Base-by-base conservation (phyloP, 805 yeast species). In the Ogataea dorogensis region DNA sequence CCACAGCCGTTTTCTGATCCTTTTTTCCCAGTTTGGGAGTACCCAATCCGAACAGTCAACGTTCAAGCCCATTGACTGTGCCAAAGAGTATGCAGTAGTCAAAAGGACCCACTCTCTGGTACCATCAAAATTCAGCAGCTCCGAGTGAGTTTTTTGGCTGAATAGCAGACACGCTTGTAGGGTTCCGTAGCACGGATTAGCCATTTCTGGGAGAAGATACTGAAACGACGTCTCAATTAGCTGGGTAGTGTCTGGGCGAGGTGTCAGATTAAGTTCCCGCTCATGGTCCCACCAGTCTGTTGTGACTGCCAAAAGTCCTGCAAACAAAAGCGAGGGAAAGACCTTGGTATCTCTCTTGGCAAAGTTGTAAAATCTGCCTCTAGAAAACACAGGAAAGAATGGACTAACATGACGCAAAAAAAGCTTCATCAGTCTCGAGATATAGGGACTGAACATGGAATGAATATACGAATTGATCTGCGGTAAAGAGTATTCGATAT, bases 211-310 rank as follows among this genome's bases (percentile, higher is more conserved):
- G 11, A 29, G 21, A 11, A 43, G 8, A 2, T 33, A 16, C 7
- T 31, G 28, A 5, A 28, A 10, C 1, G 47, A 34, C 2, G 40
- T 24, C 11, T 39, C 42, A 10, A 36, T 21, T 9, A 45, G 27
- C 5, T 28, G 19, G 3, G 10, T 14, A 5, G 37, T 11, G 12
- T 32, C 19, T n/a, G 49, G 49, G 7, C 24, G 32, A 10, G 42
- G 44, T 19, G 18, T 32, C 18, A 45, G 21, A 22, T 40, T 39
- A 11, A 45, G 36, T 14, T 39, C 40, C 3, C 30, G 19, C 22
- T 45, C 44, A 13, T 24, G 24, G 12, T 38, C 42, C 49, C 49
- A 45, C 44, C 47, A 45, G 17, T 45, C 49, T 5, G 25, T 21
- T 5, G 47, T 23, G 12, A 42, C 44, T 3, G 34, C 33, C 11